Evolutionary conservation across 2,329 filamentous ascomycete genomes (phyloP).

Genomic region (Diaporthe citrichinensis): DNA sequence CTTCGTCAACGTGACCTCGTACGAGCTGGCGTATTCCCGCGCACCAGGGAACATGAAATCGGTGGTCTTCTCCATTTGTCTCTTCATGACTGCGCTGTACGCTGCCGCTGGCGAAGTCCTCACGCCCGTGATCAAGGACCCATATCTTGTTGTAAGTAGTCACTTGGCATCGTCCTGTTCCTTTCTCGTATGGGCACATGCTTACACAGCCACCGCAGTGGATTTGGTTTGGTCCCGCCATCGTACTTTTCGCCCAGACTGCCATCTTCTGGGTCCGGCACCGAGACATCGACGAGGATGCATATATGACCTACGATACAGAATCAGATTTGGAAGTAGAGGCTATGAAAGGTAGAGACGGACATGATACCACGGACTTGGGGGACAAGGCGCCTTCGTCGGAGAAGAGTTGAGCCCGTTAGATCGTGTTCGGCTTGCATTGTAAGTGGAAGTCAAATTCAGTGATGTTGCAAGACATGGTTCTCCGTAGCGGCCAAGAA

Average conservation of each 20-base stretch:
- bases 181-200: not conserved
- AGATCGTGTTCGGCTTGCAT: not conserved
- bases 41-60: slow-evolving; percentile 76
- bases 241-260: slow-evolving; percentile 62
- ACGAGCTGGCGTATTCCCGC: slow-evolving; percentile 79
- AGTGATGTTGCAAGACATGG: not conserved
- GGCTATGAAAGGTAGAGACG: fast-evolving
- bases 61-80: slow-evolving; percentile 68
- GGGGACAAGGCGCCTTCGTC: not conserved
- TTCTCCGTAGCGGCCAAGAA: not conserved
- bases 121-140: slow-evolving; percentile 58
- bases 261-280: slow-evolving; percentile 64
- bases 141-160: slow-evolving; percentile 52
- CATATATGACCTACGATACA: slow-evolving; percentile 54
- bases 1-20: slow-evolving; percentile 72
- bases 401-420: not conserved
- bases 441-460: not conserved
- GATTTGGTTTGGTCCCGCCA: slow-evolving; percentile 62
- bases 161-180: not conserved
- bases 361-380: not conserved
- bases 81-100: slow-evolving; percentile 71
- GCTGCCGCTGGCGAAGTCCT: slow-evolving; percentile 63
- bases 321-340: slow-evolving; percentile 39
- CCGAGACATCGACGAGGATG: slow-evolving; percentile 61
- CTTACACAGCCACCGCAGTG: slow-evolving; percentile 42